These are phyloP conservation scores for Suhomyces coccinellae DNA, from an alignment of 1,139 yeast genomes.

Conservation along the genomic window DNA sequence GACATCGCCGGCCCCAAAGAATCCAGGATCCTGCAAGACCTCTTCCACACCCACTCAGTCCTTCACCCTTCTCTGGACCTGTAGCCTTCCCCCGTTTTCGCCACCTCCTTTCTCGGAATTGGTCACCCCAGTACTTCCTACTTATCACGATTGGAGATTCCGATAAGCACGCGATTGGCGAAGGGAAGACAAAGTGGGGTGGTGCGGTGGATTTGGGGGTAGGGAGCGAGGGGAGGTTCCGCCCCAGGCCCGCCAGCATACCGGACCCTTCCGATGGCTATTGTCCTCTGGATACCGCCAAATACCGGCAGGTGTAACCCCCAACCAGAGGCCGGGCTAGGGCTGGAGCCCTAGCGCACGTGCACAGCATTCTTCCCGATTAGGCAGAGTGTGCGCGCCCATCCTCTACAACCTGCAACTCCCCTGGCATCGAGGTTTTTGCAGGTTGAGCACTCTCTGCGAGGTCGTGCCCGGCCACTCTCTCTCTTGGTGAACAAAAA, in stretches of 20 bases:
- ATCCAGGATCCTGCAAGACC: too few relatives aligned
- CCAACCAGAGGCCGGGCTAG: slow-evolving; percentile 1
- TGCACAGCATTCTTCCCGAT: slow-evolving; percentile 1
- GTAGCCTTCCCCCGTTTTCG: too few relatives aligned
- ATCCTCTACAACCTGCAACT: slow-evolving; percentile 7
- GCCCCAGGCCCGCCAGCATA: not conserved
- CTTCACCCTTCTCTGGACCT: too few relatives aligned
- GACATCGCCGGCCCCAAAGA: too few relatives aligned
- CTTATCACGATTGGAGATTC: not conserved
- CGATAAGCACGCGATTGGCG: not conserved
- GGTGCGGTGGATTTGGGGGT: not conserved
- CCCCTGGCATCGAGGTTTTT: not conserved
- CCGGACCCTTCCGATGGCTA: not conserved
- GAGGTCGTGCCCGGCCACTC: slow-evolving; percentile 11
- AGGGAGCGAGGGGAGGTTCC: too few relatives aligned
- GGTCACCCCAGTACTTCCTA: too few relatives aligned
- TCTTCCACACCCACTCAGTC: too few relatives aligned
- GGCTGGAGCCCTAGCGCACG: slow-evolving; percentile 15
- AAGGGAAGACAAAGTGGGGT: not conserved
- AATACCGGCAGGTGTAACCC: not conserved
- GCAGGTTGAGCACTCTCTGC: slow-evolving; percentile 3
- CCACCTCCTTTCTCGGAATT: too few relatives aligned
- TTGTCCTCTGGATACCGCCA: not conserved
- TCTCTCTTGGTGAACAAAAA: slow-evolving; percentile 13
- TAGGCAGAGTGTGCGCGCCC: not conserved